Percentiles rank a stretch among this genome's conserved stretches.
Conservation (phyloP, 176 grass and related monocot species). For the Bonia amplexicaulis region DNA sequence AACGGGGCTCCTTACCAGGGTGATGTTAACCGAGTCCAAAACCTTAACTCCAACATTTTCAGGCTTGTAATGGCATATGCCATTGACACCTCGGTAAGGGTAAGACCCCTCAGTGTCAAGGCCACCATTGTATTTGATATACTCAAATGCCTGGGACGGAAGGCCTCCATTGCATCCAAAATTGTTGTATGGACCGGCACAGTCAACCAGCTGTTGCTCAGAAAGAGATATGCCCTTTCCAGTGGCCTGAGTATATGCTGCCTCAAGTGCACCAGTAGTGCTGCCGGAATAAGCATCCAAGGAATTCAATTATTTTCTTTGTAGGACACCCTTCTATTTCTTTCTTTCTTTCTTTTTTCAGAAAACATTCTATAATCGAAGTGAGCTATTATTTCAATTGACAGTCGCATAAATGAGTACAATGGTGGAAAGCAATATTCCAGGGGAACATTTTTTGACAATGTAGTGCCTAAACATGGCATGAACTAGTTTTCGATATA, state of each 20-base stretch:
- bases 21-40: conserved; percentile 75
- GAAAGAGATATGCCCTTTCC: conserved; percentile 75
- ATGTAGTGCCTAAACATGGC: background rate
- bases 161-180: conserved; percentile 90
- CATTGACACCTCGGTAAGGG: conserved; percentile 90
- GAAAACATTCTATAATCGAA: background rate
- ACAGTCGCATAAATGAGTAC: background rate
- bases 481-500: background rate
- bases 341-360: background rate
- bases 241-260: conserved; percentile 83
- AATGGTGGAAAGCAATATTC: background rate
- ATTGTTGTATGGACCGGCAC: conserved; percentile 67
- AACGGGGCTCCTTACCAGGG: conserved; percentile 48
- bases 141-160: conserved; percentile 94
- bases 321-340: background rate
- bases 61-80: conserved; percentile 49
- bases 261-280: conserved; percentile 97
- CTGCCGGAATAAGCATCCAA: conserved; percentile 45
- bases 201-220: conserved; percentile 98
- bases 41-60: conserved; percentile 74
- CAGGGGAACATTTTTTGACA: background rate
- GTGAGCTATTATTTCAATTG: background rate
- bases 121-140: conserved; percentile 91
- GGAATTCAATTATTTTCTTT: background rate
- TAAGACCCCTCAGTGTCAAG: conserved; percentile 91